phyloP scores from a whole-genome alignment of 2,329 filamentous ascomycete species.

The Colletotrichum tropicicola region DNA sequence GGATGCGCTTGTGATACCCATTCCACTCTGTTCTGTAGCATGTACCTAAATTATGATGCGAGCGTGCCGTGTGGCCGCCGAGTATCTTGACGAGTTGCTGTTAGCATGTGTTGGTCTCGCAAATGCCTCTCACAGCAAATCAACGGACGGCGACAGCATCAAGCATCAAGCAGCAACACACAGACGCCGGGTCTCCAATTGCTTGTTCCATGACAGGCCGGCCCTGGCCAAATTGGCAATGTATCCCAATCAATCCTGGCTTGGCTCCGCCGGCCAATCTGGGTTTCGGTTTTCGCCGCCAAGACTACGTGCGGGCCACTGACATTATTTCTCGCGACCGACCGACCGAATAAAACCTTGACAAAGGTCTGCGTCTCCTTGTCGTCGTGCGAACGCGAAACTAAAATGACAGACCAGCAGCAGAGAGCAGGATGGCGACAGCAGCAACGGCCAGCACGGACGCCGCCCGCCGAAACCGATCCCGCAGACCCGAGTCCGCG shows the following conservation, averaged over 20 bases:
- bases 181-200: too few species aligned
- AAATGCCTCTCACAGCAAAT: too few species aligned
- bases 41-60: not conserved
- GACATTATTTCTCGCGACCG: not conserved
- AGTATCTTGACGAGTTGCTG: too few species aligned
- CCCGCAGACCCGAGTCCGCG: too few species aligned
- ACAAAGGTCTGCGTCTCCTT: not conserved
- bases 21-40: not conserved
- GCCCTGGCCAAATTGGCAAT: not conserved
- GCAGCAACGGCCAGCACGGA: too few species aligned
- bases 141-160: too few species aligned
- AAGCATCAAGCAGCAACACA: too few species aligned
- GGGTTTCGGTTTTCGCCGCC: not conserved
- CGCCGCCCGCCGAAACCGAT: too few species aligned
- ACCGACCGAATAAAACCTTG: conserved; percentile 32
- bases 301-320: not conserved
- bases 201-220: not conserved
- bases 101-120: too few species aligned
- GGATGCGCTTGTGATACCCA: conserved; percentile 23
- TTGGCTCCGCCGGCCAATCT: conserved; percentile 8
- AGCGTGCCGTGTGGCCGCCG: too few species aligned
- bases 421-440: too few species aligned
- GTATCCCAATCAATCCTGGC: conserved; percentile 10
- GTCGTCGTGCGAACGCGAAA: not conserved
- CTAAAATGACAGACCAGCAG: not conserved